phyloP scores from a whole-genome alignment of 1,284 basidiomycete genomes.

The Hemileia vastatrix region DNA sequence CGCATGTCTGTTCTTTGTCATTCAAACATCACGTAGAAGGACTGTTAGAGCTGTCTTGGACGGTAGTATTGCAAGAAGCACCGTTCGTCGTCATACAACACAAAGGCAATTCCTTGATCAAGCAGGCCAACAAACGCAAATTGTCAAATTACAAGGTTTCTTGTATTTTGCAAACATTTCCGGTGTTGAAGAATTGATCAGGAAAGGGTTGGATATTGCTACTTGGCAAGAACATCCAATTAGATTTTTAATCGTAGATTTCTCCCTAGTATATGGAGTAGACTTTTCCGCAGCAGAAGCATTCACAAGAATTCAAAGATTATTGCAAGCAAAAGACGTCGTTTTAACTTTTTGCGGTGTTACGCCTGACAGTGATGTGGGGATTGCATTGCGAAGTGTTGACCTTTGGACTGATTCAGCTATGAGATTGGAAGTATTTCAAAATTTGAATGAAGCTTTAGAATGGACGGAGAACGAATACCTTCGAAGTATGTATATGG shows the following conservation, averaged over 20 bases:
- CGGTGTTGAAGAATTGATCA: constrained; percentile 50
- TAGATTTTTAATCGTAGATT: constrained; percentile 77
- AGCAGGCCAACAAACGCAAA: constrained; percentile 80
- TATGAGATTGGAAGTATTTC: constrained; percentile 71
- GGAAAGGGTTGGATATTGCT: constrained; percentile 61
- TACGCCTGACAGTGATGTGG: constrained; percentile 54
- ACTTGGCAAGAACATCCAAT: constrained; percentile 71
- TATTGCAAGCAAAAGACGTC: constrained; percentile 66
- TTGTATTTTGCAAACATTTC: constrained; percentile 54
- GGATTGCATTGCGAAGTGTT: constrained; percentile 61
- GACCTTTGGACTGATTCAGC: constrained; percentile 57
- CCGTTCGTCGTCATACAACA: constrained; percentile 75
- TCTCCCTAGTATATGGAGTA: constrained; percentile 74
- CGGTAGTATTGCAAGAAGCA: too few species aligned
- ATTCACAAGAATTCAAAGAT: constrained; percentile 77
- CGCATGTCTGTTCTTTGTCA: constrained; percentile 87
- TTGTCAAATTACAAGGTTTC: constrained; percentile 82
- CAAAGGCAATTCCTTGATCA: constrained; percentile 82
- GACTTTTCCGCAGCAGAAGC: constrained; percentile 94
- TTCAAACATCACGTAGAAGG: constrained; percentile 75
- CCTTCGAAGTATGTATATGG: constrained; percentile 44
- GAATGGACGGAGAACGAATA: constrained; percentile 60
- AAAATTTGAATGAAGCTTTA: constrained; percentile 75
- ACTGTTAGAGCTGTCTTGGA: constrained; percentile 63
- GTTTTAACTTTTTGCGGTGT: constrained; percentile 79